These are phyloP conservation scores for Lentinula lateritia DNA, from an alignment of 768 basidiomycete species.

Conservation along the genomic window DNA sequence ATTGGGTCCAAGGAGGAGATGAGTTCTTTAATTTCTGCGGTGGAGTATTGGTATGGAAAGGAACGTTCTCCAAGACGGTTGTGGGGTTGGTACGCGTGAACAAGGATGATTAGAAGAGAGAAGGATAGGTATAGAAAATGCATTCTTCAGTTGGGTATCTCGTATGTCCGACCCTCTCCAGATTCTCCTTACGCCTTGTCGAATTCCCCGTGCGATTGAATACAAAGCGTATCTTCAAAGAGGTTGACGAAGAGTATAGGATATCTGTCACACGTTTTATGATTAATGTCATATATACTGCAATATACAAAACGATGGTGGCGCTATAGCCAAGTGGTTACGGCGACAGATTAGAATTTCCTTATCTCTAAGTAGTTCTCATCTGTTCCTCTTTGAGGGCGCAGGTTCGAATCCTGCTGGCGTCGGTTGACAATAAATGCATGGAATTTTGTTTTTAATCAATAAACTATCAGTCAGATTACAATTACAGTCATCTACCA, in stretches of 20 bases:
- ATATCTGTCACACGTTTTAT: too few species aligned
- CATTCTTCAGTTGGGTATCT: background rate
- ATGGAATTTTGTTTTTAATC: too few species aligned
- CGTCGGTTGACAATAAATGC: slow-evolving; percentile 40
- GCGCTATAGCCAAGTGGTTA: slow-evolving; percentile 81
- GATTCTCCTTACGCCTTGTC: too few species aligned
- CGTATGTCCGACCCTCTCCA: too few species aligned
- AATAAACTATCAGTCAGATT: too few species aligned
- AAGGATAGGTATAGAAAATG: background rate
- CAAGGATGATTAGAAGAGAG: background rate
- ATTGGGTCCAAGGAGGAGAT: slow-evolving; percentile 34
- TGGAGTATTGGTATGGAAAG: background rate
- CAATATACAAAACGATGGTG: slow-evolving; percentile 10
- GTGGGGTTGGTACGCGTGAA: background rate
- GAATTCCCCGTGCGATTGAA: too few species aligned
- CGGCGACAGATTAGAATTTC: slow-evolving; percentile 49
- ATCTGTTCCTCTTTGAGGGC: slow-evolving; percentile 69
- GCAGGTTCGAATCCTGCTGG: slow-evolving; percentile 68
- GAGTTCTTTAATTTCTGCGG: slow-evolving; percentile 16
- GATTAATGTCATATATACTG: too few species aligned
- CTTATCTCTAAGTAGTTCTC: background rate
- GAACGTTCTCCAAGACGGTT: background rate
- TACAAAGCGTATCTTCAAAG: too few species aligned
- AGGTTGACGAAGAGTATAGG: too few species aligned
- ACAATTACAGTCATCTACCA: too few species aligned